Percentiles rank a stretch among this genome's conserved stretches.
Evolutionary conservation across 768 basidiomycete genomes (phyloP).

Genomic region (Cystoderma amianthinum): DNA sequence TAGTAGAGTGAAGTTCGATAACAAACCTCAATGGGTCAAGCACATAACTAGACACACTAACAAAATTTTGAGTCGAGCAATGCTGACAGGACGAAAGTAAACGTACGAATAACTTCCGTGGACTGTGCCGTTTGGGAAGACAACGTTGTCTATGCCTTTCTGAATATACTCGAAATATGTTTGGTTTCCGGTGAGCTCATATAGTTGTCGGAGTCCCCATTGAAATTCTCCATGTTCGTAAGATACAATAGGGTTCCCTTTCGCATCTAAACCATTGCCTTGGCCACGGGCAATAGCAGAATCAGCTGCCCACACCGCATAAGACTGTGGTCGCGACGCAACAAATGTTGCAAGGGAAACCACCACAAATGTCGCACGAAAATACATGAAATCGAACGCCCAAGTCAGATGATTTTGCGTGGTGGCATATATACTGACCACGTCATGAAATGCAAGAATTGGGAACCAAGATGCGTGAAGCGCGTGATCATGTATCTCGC

Average conservation of each 20-base stretch:
- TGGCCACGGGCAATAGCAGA: constrained; percentile 35
- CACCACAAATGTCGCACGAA: background rate
- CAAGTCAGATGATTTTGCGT: too few species aligned
- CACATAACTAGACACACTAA: constrained; percentile 22
- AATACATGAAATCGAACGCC: too few species aligned
- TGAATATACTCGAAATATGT: constrained; percentile 35
- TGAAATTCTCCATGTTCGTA: constrained; percentile 35
- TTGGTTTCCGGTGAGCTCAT: constrained; percentile 30
- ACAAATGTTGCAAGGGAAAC: background rate
- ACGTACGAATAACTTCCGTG: constrained; percentile 30
- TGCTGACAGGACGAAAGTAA: background rate
- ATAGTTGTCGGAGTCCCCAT: constrained; percentile 33
- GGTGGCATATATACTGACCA: too few species aligned
- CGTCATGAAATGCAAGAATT: too few species aligned
- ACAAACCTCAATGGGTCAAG: constrained; percentile 32
- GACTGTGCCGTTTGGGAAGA: constrained; percentile 28
- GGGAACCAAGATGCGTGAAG: too few species aligned
- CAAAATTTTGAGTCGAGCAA: background rate
- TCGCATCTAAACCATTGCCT: constrained; percentile 30
- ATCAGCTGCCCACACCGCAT: constrained; percentile 38
- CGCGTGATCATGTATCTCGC: too few species aligned
- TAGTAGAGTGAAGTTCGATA: too few species aligned
- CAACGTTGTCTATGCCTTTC: constrained; percentile 28
- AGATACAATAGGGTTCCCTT: constrained; percentile 24
- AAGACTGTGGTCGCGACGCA: constrained; percentile 24